Conservation (phyloP, 2,329 filamentous ascomycete species). For the Penicillium sp. region DNA sequence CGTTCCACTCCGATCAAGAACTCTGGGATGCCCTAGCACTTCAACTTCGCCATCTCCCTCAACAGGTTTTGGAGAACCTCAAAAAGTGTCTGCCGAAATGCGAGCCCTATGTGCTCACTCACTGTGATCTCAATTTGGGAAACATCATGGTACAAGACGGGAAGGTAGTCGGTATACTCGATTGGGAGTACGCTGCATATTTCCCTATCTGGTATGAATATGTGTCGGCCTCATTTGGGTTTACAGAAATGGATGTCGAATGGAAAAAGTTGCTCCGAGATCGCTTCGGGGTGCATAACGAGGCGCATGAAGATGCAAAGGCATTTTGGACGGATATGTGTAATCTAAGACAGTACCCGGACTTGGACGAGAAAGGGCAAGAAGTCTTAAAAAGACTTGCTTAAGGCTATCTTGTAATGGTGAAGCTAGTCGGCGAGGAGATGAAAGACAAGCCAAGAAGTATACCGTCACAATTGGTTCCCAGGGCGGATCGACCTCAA, state of each 20-base stretch:
- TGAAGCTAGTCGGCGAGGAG: too few species aligned
- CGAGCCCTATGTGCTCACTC: conserved; percentile 10
- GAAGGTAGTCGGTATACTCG: conserved; percentile 27
- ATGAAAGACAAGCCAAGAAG: too few species aligned
- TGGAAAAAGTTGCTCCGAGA: conserved; percentile 25
- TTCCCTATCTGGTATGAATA: conserved; percentile 36
- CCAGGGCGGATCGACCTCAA: too few species aligned
- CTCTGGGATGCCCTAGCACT: conserved; percentile 11
- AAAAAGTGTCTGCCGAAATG: conserved; percentile 15
- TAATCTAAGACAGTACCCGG: conserved; percentile 18
- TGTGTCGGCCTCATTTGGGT: conserved; percentile 27
- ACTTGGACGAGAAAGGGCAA: conserved; percentile 20
- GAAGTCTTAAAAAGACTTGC: conserved; percentile 2
- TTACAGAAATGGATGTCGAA: conserved; percentile 18
- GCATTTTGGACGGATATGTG: conserved; percentile 22
- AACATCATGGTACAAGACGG: conserved; percentile 16
- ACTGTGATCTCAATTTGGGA: conserved; percentile 10
- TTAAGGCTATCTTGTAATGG: background rate
- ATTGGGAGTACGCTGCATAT: conserved; percentile 34
- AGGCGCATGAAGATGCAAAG: conserved; percentile 20
- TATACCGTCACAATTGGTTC: background rate
- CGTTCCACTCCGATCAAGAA: conserved; percentile 13
- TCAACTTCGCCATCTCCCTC: conserved; percentile 6
- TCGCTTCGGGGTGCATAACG: conserved; percentile 17
- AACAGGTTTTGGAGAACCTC: conserved; percentile 10